A percentile compares a stretch with the other conserved stretches of the same genome.
phyloP scores from a whole-genome alignment of 331 rosid genomes.

The Pyracantha coccinea region DNA sequence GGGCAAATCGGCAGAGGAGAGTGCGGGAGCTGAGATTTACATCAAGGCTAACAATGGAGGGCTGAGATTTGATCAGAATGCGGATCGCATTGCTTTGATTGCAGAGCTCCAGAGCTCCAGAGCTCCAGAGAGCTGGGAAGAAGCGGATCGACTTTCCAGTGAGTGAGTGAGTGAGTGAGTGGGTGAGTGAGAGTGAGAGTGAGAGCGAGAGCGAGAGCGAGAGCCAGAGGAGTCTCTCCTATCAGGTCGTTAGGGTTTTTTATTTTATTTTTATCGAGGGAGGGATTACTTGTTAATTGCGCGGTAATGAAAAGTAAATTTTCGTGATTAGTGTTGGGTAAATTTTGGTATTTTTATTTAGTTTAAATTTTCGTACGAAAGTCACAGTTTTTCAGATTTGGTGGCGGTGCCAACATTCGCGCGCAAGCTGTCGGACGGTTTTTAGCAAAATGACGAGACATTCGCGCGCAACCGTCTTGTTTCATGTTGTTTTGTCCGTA shows the following conservation, averaged over 20 bases:
- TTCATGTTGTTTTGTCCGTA: no score
- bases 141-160: neutral
- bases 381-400: neutral
- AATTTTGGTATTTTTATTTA: neutral
- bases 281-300: constrained; percentile 6
- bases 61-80: constrained; percentile 26
- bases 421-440: constrained; percentile 2
- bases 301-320: neutral
- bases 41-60: constrained; percentile 12
- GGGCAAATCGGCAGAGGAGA: constrained; percentile 11
- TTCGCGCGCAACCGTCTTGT: no score
- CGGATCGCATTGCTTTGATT: constrained; percentile 17
- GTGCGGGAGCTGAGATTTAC: constrained; percentile 22
- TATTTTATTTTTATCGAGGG: neutral
- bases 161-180: neutral
- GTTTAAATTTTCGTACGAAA: neutral
- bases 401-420: constrained; percentile 1
- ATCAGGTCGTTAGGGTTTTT: constrained; percentile 43
- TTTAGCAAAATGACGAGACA: neutral
- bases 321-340: neutral
- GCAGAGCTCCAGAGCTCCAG: constrained; percentile 3
- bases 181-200: neutral
- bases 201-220: neutral
- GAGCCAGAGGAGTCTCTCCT: neutral
- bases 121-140: neutral